Percentiles rank a stretch among this genome's conserved stretches.
Conservation (phyloP, 768 basidiomycete genomes). For the Lactifluus piperatus region DNA sequence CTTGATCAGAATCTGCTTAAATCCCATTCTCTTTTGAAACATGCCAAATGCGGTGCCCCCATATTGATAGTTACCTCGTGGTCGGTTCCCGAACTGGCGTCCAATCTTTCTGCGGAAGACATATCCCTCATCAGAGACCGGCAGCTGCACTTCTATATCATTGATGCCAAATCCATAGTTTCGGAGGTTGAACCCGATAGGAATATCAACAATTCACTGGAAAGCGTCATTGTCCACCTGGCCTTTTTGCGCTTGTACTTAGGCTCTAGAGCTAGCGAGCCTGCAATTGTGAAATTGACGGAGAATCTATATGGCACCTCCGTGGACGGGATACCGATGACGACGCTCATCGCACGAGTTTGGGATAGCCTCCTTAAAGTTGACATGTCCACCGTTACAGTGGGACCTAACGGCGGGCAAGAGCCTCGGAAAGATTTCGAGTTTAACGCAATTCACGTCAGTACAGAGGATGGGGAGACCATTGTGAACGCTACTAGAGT, state of each 20-base stretch:
- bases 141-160: slow-evolving; percentile 46
- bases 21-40: slow-evolving; percentile 60
- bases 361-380: slow-evolving; percentile 63
- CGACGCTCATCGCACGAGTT: slow-evolving; percentile 45
- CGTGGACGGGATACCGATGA: slow-evolving; percentile 41
- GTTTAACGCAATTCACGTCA: slow-evolving; percentile 67
- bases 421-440: slow-evolving; percentile 48
- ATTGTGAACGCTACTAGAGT: slow-evolving; percentile 52
- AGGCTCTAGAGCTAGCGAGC: slow-evolving; percentile 50
- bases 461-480: slow-evolving; percentile 48
- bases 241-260: slow-evolving; percentile 83
- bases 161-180: slow-evolving; percentile 51
- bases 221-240: slow-evolving; percentile 58
- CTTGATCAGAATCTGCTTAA: slow-evolving; percentile 73
- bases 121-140: slow-evolving; percentile 41
- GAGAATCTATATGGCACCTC: slow-evolving; percentile 36
- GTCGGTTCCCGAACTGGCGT: slow-evolving; percentile 62
- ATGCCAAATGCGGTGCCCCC: slow-evolving; percentile 56
- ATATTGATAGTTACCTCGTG: slow-evolving; percentile 72
- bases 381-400: slow-evolving; percentile 24
- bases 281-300: slow-evolving; percentile 44
- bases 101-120: slow-evolving; percentile 52
- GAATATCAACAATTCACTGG: slow-evolving; percentile 33
- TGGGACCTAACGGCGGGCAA: slow-evolving; percentile 14
- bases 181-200: slow-evolving; percentile 32